Percentiles rank a stretch among this genome's conserved stretches.
Conservation (phyloP, 2,329 filamentous ascomycete genomes). For the Cladorrhinum sp. region DNA sequence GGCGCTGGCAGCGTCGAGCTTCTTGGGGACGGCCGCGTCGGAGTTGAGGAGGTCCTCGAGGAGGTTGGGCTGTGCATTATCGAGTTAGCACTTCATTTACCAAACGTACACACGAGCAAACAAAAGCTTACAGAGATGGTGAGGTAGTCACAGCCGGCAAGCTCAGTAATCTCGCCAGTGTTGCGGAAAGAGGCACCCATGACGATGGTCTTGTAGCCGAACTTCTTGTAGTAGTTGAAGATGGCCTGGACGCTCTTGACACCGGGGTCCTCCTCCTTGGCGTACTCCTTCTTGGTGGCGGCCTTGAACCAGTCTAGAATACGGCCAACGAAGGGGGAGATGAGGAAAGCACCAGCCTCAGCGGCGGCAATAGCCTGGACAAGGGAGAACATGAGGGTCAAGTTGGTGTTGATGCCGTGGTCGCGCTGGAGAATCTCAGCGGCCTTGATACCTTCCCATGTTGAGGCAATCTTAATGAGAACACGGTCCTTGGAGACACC, state of each 20-base stretch:
- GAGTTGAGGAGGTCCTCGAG: slow-evolving; percentile 94
- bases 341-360: slow-evolving; percentile 93
- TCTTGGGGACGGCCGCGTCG: slow-evolving; percentile 77
- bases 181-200: slow-evolving; percentile 99
- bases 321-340: slow-evolving; percentile 98
- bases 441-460: slow-evolving; percentile 99
- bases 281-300: slow-evolving; percentile 87
- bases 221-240: slow-evolving; percentile 99
- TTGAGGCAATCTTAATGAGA: slow-evolving; percentile 98
- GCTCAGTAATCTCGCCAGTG: slow-evolving; percentile 93
- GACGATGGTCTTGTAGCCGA: slow-evolving; percentile 97
- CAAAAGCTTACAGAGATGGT: slow-evolving; percentile 78
- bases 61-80: slow-evolving; percentile 67
- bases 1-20: slow-evolving; percentile 74
- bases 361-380: slow-evolving; percentile 93
- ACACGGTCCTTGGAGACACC: slow-evolving; percentile 92
- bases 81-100: slow-evolving; percentile 1
- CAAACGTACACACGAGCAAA: not conserved
- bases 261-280: slow-evolving; percentile 87
- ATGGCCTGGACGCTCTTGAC: slow-evolving; percentile 90
- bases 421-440: slow-evolving; percentile 94
- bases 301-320: slow-evolving; percentile 99
- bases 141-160: slow-evolving; percentile 97
- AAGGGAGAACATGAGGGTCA: slow-evolving; percentile 97
- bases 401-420: slow-evolving; percentile 96